These are phyloP conservation scores for Annulohypoxylon truncatum DNA, from an alignment of 2,329 filamentous ascomycete species.

Conservation along the genomic window DNA sequence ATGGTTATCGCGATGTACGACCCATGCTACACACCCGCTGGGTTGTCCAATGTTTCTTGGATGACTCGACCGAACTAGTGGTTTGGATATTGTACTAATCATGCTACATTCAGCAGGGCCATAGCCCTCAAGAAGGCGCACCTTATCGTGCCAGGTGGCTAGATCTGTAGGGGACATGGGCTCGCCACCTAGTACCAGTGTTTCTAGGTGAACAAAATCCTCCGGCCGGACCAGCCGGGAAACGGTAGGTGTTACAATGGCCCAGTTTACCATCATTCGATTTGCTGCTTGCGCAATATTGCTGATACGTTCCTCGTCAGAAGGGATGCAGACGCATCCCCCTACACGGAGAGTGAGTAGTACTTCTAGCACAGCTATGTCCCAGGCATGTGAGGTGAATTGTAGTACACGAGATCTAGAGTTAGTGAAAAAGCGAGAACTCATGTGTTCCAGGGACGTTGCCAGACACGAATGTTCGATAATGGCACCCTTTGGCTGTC, in stretches of 20 bases:
- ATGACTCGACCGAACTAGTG: not conserved
- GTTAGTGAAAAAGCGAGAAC: not conserved
- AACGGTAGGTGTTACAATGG: not conserved
- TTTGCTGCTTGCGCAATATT: not conserved
- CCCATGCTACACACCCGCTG: not conserved
- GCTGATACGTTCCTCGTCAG: not conserved
- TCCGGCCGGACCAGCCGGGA: not conserved
- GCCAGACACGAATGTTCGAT: not conserved
- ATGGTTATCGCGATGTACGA: not conserved
- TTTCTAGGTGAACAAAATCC: not conserved
- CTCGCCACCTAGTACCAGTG: not conserved
- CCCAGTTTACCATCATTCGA: not conserved
- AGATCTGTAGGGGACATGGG: not conserved
- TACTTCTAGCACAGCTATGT: not conserved
- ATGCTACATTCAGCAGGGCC: not conserved
- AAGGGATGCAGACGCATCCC: not conserved
- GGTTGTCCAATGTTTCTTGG: not conserved
- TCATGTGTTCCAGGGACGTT: not conserved
- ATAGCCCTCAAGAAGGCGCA: not conserved
- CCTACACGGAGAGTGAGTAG: not conserved
- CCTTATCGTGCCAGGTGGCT: not conserved
- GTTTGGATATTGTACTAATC: not conserved
- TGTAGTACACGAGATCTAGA: not conserved
- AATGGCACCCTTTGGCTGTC: conserved; percentile 1
- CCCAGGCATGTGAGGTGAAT: not conserved